A percentile compares a stretch with the other conserved stretches of the same genome.
These are phyloP conservation scores for Komagataella populi DNA, from an alignment of 805 yeast species.

Conservation along the genomic window DNA sequence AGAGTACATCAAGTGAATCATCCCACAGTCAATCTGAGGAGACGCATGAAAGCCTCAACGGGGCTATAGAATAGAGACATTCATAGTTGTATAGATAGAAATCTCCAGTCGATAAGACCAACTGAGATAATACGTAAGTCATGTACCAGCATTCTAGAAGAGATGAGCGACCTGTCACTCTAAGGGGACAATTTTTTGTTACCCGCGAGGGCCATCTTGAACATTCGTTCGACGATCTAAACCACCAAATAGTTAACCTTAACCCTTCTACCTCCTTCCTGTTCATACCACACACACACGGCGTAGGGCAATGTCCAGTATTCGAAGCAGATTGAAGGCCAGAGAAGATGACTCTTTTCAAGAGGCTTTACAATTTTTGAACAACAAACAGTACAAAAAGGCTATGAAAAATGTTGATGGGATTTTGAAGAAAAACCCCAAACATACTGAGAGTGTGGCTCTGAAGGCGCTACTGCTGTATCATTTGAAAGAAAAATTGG, in stretches of 20 bases:
- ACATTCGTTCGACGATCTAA: background rate
- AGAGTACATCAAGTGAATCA: background rate
- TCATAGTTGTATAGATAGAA: background rate
- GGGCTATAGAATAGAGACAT: background rate
- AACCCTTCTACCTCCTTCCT: slow-evolving; percentile 2
- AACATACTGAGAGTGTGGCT: slow-evolving; percentile 70
- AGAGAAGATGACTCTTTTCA: slow-evolving; percentile 71
- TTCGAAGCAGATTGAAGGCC: background rate
- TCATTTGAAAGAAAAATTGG: slow-evolving; percentile 43
- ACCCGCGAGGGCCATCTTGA: background rate
- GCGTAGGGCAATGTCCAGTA: background rate
- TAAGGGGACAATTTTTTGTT: background rate
- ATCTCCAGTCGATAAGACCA: background rate
- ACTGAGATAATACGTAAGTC: background rate
- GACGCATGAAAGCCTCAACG: no score
- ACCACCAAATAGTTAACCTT: background rate
- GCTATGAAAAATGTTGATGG: slow-evolving; percentile 65
- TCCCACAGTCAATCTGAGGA: background rate
- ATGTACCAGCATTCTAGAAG: background rate
- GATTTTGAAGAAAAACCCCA: slow-evolving; percentile 60
- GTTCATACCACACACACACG: background rate
- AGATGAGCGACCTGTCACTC: background rate
- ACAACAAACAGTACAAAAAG: slow-evolving; percentile 76
- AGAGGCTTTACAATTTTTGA: slow-evolving; percentile 75
- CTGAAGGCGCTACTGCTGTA: slow-evolving; percentile 66